Evolutionary conservation across 2,329 filamentous ascomycete genomes (phyloP).

Genomic region (Westerdykella aurantiaca): DNA sequence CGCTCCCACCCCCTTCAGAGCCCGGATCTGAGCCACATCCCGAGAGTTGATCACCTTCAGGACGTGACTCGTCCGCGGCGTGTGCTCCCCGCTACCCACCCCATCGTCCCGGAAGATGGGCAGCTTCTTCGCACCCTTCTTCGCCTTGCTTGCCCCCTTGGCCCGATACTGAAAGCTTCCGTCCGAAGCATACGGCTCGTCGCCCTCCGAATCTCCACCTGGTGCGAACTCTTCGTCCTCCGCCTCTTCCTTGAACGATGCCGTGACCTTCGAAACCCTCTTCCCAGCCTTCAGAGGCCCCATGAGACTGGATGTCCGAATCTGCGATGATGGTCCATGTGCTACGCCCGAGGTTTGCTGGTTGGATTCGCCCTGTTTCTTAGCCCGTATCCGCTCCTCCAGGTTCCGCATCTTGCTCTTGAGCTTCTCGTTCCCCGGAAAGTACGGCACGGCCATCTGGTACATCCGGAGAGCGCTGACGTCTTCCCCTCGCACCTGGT

Average conservation of each 20-base stretch:
- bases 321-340: slow-evolving; percentile 4
- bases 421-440: slow-evolving; percentile 78
- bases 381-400: slow-evolving; percentile 46
- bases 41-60: slow-evolving; percentile 69
- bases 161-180: slow-evolving; percentile 36
- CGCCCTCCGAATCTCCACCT: slow-evolving; percentile 25
- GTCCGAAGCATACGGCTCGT: slow-evolving; percentile 36
- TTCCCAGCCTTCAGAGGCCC: slow-evolving; percentile 26
- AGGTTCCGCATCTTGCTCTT: slow-evolving; percentile 50
- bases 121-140: slow-evolving; percentile 26
- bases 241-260: slow-evolving; percentile 11
- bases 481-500: slow-evolving; percentile 78
- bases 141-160: slow-evolving; percentile 31
- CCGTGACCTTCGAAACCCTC: slow-evolving; percentile 19
- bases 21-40: slow-evolving; percentile 59
- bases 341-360: slow-evolving; percentile 4
- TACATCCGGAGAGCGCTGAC: slow-evolving; percentile 77
- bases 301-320: slow-evolving; percentile 30
- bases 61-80: slow-evolving; percentile 57
- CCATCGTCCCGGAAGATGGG: slow-evolving; percentile 34
- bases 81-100: slow-evolving; percentile 23
- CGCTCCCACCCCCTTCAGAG: slow-evolving; percentile 63
- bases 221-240: slow-evolving; percentile 44
- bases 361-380: slow-evolving; percentile 26
- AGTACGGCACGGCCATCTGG: slow-evolving; percentile 74